Evolutionary conservation across 768 basidiomycete species (phyloP), one percentile per base, ranked within the genome.

Genomic region (Phlebiopsis flavidoalba): DNA sequence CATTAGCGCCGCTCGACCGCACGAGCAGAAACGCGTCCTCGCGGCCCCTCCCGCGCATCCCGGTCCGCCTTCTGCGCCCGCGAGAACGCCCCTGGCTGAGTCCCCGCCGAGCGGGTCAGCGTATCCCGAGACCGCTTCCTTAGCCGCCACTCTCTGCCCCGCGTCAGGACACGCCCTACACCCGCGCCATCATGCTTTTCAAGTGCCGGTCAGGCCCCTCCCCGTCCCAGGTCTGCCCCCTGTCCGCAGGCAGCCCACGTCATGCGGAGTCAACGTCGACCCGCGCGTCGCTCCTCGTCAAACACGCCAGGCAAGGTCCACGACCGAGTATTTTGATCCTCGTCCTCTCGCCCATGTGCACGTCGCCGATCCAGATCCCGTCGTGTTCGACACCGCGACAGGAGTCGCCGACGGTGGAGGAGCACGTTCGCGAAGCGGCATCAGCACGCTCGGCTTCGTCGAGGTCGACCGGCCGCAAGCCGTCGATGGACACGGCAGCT

Each of bases 281-380:
- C 60, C 2, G 21, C 24, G 8, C 52, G 56, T 60, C 60, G 22
- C 45, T 60, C 17, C 53, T 35, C 45, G 33, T 60, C 12, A 48
- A n/a, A 56, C 46, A 55, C 53, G n/a, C 60, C 54, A 2, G 60
- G 60, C 4, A 35, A n/a, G n/a, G 33, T 47, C 53, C 15, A 21
- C 60, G 24, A 48, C 53, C 22, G 45, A 60, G n/a, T n/a, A n/a
- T n/a, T n/a, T n/a, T n/a, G 53, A 60, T 60, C n/a, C n/a, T n/a
- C 47, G 22, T 17, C 5, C 54, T 15, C 37, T 14, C 54, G n/a
- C 54, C 61, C 8, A 3, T 46, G 12, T n/a, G 26, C 26, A 31
- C 26, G 26, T 31, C n/a, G 22, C 57, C 61, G 35, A 22, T 59
- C n/a, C 14, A 62, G 61, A n/a, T 43, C 61, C 61, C 10, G 46